Evolutionary conservation across 176 grass and related monocot species (phyloP).

Genomic region (Oryza brachyantha): DNA sequence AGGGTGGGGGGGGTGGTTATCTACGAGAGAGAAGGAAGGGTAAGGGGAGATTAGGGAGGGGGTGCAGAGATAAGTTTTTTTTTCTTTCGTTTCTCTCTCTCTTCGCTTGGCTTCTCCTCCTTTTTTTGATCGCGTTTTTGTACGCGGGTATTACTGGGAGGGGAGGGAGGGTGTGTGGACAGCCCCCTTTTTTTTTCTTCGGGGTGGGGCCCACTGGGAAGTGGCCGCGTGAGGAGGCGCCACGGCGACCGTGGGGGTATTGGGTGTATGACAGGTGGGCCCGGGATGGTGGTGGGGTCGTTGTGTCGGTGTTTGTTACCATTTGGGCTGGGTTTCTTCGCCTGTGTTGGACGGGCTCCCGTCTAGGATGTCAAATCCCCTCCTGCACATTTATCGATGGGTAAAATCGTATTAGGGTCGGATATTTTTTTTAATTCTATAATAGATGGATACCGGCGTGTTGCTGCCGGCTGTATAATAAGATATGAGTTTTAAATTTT

Average conservation of each 20-base stretch:
- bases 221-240: constrained; percentile 28
- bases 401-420: too few relatives aligned
- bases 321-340: background rate
- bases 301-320: background rate
- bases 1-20: constrained; percentile 55
- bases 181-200: constrained; percentile 26
- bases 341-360: too few relatives aligned
- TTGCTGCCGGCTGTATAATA: too few relatives aligned
- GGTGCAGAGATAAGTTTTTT: constrained; percentile 58
- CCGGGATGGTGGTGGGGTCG: background rate
- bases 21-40: constrained; percentile 26
- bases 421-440: too few relatives aligned
- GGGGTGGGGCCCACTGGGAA: constrained; percentile 16
- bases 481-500: too few relatives aligned
- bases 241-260: background rate
- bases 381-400: too few relatives aligned
- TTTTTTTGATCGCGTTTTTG: constrained; percentile 32
- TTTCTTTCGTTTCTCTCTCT: background rate
- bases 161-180: too few relatives aligned
- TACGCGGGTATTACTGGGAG: too few relatives aligned
- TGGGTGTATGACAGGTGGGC: background rate
- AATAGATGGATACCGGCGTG: too few relatives aligned
- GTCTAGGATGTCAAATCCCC: too few relatives aligned
- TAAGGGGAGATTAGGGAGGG: constrained; percentile 52
- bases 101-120: background rate